Percentiles rank a stretch among this genome's conserved stretches.
Conservation (phyloP, 176 grass and related monocot species). For the Thinopyrum elongatum region DNA sequence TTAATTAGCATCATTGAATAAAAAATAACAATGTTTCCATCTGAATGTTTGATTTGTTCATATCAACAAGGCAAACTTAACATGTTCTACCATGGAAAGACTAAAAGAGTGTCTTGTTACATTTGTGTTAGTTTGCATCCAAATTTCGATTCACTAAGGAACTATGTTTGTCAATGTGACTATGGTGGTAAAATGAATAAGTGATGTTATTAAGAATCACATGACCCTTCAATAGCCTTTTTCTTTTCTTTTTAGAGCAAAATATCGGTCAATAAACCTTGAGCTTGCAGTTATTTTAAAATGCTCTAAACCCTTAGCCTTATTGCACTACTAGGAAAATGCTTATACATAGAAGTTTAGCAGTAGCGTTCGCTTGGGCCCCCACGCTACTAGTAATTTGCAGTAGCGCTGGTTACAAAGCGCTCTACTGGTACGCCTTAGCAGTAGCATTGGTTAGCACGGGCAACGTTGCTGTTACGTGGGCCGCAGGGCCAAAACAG, state of each 20-base stretch:
- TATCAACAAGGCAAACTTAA: neutral
- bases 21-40: neutral
- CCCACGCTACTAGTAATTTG: too few species aligned
- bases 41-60: neutral
- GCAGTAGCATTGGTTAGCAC: too few species aligned
- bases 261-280: too few species aligned
- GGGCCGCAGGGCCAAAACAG: too few species aligned
- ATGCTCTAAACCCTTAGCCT: neutral
- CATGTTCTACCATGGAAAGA: neutral
- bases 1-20: neutral
- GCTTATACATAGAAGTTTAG: too few species aligned
- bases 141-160: neutral
- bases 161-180: neutral
- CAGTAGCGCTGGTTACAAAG: too few species aligned
- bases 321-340: too few species aligned
- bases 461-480: too few species aligned
- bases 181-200: neutral
- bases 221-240: neutral
- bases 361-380: too few species aligned
- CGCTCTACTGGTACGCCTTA: too few species aligned
- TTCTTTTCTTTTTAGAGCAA: neutral
- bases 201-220: neutral
- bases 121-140: neutral
- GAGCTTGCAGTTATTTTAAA: too few species aligned
- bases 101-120: neutral